phyloP scores from a whole-genome alignment of 331 rosid genomes.

The Stylosanthes scabra region DNA sequence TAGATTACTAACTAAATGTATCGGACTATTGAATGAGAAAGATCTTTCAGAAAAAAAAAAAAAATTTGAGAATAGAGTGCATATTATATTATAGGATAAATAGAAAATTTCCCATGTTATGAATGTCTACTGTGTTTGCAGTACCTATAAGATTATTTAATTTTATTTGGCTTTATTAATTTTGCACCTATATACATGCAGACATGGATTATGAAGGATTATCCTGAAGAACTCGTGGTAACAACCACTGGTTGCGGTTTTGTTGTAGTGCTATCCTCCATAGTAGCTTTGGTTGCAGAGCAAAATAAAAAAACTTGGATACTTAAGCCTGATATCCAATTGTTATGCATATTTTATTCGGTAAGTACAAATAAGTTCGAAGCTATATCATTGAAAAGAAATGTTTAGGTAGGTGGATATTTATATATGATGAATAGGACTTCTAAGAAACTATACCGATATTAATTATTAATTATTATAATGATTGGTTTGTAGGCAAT shows the following conservation, averaged over 20 bases:
- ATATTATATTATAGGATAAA: no score
- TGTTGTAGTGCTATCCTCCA: conserved; percentile 36
- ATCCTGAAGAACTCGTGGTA: conserved; percentile 42
- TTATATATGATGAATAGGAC: no score
- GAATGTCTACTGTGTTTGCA: no score
- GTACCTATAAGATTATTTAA: not conserved
- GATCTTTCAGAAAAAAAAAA: no score
- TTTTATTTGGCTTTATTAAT: not conserved
- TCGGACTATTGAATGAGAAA: no score
- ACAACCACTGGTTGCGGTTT: conserved; percentile 23
- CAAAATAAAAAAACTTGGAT: conserved; percentile 45
- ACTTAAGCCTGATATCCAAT: conserved; percentile 36
- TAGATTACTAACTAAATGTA: no score
- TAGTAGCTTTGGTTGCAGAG: conserved; percentile 44
- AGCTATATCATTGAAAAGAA: no score
- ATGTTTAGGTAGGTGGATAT: no score
- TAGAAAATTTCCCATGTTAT: no score
- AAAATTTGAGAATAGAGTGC: no score
- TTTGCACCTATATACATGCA: no score
- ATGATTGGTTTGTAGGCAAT: conserved; percentile 35
- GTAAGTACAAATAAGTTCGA: conserved; percentile 28
- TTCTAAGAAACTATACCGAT: not conserved
- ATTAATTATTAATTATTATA: not conserved
- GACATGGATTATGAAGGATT: conserved; percentile 48
- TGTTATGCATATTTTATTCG: conserved; percentile 30